Conservation (phyloP, 345 rosid genomes). For the Pugionium dolabratum region DNA sequence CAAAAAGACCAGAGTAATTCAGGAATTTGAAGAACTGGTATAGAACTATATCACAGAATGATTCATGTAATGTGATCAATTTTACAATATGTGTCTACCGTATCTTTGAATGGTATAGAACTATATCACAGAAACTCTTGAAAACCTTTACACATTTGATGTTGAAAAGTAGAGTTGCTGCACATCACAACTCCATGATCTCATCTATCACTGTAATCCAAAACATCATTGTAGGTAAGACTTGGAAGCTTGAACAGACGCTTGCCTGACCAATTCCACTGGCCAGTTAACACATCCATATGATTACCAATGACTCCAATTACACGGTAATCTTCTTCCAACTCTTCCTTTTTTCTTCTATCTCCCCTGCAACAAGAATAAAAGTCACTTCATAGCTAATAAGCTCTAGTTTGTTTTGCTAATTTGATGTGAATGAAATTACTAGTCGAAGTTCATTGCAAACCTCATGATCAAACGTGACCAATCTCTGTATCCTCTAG, state of each 20-base stretch:
- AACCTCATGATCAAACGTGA: constrained; percentile 76
- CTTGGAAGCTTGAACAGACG: constrained; percentile 73
- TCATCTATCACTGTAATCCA: constrained; percentile 34
- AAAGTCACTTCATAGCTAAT: not conserved
- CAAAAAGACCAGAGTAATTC: not conserved
- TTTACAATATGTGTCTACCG: not conserved
- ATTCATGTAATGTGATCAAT: not conserved
- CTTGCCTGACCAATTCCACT: constrained; percentile 40
- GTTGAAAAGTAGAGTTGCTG: not conserved
- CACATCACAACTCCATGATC: not conserved
- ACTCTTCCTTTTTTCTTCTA: constrained; percentile 36
- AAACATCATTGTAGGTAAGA: constrained; percentile 40
- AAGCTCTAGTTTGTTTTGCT: not conserved
- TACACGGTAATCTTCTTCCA: constrained; percentile 47
- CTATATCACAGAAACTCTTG: constrained; percentile 17
- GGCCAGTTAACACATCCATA: constrained; percentile 67
- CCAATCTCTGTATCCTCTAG: constrained; percentile 67
- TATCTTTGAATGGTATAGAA: not conserved
- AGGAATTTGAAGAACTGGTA: not conserved
- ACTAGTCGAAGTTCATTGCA: not conserved
- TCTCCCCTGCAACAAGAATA: constrained; percentile 48
- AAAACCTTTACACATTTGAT: constrained; percentile 19
- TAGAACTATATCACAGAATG: not conserved
- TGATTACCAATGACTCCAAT: constrained; percentile 58
- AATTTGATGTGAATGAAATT: not conserved